Base-by-base conservation (phyloP, 805 yeast species). In the Candida boleticola region DNA sequence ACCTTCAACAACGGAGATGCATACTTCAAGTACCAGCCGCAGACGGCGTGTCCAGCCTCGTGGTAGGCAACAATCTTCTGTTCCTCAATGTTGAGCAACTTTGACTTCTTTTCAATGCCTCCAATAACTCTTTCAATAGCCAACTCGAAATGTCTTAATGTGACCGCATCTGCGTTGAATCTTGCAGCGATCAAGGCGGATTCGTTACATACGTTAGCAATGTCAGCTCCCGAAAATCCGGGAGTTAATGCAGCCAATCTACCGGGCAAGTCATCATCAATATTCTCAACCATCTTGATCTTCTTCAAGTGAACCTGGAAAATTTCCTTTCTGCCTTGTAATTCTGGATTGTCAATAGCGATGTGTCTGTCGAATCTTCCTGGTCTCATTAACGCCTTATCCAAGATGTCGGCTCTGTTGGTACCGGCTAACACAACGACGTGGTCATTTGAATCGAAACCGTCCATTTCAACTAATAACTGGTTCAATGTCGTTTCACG, bases 11-110 rank as follows among this genome's bases (percentile, higher is more conserved):
- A 71, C 5, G 99, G 99, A 60, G 92, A 97, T 2, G 98, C 96
- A 63, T 77, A 77, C 62, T 86, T 79, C 56, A 93, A 75, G 58
- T 73, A 89, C 99, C 99, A 93, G 10, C 99, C 99, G 64, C 98
- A 90, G 46, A 93, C 80, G 9, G 99, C 99, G 66, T 95, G 99
- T 3, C 99, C 99, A 3, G 99, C 99, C 64, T 93, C 99, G 61
- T 95, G 99, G 57, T 85, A 93, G 0, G 99, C 99, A 43, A 95
- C 97, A 21, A 89, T 81, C 48, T 74, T 80, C 66, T 89, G 88
- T 60, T 95, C 98, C 45, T 85, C 90, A 1, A 89, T 84, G 2
- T 89, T 80, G 46, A 95, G 72, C 11, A 93, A 77, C 56, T 85
- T 83, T 13, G 90, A 78, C 65, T 89, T 92, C 73, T 87, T 87